phyloP scores from a whole-genome alignment of 768 basidiomycete species.

The Lentinula sp. region DNA sequence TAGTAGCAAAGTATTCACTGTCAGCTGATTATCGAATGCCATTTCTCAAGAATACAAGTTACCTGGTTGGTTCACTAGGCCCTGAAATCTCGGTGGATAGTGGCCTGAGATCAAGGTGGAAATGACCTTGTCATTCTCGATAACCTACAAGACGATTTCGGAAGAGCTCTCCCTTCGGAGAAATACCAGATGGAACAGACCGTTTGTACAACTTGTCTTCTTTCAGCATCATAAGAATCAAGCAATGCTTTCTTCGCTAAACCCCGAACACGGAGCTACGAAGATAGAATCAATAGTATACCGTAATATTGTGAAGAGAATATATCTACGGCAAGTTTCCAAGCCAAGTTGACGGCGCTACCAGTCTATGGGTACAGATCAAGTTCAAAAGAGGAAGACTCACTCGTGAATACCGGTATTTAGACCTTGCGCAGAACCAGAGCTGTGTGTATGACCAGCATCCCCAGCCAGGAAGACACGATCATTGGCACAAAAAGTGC shows the following conservation, averaged over 20 bases:
- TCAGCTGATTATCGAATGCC: neutral
- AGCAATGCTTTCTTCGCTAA: slow-evolving; percentile 1
- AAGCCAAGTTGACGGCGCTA: slow-evolving; percentile 10
- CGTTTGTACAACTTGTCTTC: slow-evolving; percentile 6
- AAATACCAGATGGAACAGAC: neutral
- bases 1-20: neutral
- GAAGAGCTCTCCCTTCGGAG: neutral
- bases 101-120: slow-evolving; percentile 9
- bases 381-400: neutral
- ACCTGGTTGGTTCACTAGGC: slow-evolving; percentile 8
- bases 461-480: slow-evolving; percentile 11
- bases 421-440: slow-evolving; percentile 9
- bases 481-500: slow-evolving; percentile 3
- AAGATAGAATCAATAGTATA: neutral
- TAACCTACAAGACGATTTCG: neutral
- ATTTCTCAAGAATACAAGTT: neutral
- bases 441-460: slow-evolving; percentile 12
- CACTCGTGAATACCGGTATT: slow-evolving; percentile 12
- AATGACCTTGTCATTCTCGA: slow-evolving; percentile 10
- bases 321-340: slow-evolving; percentile 10
- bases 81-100: slow-evolving; percentile 6
- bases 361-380: neutral
- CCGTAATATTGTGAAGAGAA: neutral
- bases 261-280: slow-evolving; percentile 5
- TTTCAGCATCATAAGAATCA: slow-evolving; percentile 8